Percentiles rank a stretch among this genome's conserved stretches.
phyloP scores from a whole-genome alignment of 257 asterid genomes.

The Jacaranda mimosifolia region DNA sequence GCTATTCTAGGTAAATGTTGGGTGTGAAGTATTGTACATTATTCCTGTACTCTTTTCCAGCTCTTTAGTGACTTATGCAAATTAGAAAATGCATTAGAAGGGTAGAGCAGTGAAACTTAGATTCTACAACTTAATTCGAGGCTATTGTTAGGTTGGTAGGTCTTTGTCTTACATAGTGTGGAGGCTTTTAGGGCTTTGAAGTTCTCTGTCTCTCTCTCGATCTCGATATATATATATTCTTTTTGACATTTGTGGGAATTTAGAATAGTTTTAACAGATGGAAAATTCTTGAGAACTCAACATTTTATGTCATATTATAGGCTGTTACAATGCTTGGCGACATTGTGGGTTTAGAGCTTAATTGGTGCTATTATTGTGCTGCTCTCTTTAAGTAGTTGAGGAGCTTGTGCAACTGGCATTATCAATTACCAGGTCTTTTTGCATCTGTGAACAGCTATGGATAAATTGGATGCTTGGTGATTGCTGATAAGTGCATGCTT shows the following conservation, averaged over 20 bases:
- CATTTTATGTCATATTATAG: not conserved
- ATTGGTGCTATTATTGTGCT: not conserved
- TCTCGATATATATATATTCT: too few species aligned
- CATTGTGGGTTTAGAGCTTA: conserved; percentile 13
- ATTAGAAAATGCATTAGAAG: conserved; percentile 1
- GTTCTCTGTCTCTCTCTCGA: conserved; percentile 1
- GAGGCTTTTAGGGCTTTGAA: conserved; percentile 14
- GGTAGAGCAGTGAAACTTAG: conserved; percentile 2
- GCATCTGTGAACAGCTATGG: conserved; percentile 2
- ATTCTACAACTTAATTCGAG: conserved; percentile 1
- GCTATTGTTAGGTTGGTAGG: conserved; percentile 3
- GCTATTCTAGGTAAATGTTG: conserved; percentile 2
- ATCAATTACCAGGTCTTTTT: conserved; percentile 18
- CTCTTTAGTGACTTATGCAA: conserved; percentile 7
- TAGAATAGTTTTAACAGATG: not conserved
- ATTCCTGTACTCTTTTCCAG: conserved; percentile 15
- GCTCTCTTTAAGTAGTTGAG: conserved; percentile 19
- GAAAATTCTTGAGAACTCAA: conserved; percentile 10
- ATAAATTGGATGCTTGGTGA: conserved; percentile 24
- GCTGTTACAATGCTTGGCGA: not conserved
- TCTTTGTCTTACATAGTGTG: conserved; percentile 5
- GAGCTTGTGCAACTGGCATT: conserved; percentile 21
- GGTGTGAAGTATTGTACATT: not conserved
- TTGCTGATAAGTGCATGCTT: not conserved
- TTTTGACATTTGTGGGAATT: conserved; percentile 8